Evolutionary conservation across 202 grass and related monocot genomes (phyloP).

Genomic region (Zoysia matrella): DNA sequence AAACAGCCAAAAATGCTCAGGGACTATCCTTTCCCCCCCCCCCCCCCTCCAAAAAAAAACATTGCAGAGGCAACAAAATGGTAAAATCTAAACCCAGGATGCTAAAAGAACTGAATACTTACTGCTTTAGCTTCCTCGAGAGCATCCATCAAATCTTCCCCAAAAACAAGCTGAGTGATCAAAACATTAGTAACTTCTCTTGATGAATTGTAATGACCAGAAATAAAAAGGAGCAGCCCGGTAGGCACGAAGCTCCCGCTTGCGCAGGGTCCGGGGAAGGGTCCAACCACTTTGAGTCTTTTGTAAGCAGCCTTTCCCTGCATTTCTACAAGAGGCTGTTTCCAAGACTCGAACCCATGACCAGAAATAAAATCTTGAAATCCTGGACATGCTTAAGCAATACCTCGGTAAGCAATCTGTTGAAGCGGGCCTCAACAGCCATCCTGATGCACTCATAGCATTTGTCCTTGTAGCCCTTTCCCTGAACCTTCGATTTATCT

Average conservation of each 20-base stretch:
- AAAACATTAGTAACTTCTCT: slow-evolving; percentile 50
- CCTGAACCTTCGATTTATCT: slow-evolving; percentile 68
- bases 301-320: no score
- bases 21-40: no score
- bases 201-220: slow-evolving; percentile 8
- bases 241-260: no score
- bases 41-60: no score
- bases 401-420: slow-evolving; percentile 88
- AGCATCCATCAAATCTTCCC: slow-evolving; percentile 94
- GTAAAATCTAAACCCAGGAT: not conserved
- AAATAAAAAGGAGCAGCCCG: no score
- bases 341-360: not conserved
- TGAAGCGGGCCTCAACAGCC: slow-evolving; percentile 88
- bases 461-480: slow-evolving; percentile 98
- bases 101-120: slow-evolving; percentile 47
- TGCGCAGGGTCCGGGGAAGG: no score
- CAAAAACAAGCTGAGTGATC: slow-evolving; percentile 73
- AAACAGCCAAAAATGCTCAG: no score
- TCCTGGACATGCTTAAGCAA: slow-evolving; percentile 35
- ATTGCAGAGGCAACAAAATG: slow-evolving; percentile 18
- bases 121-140: slow-evolving; percentile 96
- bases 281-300: no score
- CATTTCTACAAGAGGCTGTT: no score
- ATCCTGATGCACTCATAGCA: slow-evolving; percentile 90
- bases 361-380: slow-evolving; percentile 30